Evolutionary conservation across 2,329 filamentous ascomycete genomes (phyloP), one percentile per base, ranked within the genome.

Genomic region (Metarhizium anisopliae): DNA sequence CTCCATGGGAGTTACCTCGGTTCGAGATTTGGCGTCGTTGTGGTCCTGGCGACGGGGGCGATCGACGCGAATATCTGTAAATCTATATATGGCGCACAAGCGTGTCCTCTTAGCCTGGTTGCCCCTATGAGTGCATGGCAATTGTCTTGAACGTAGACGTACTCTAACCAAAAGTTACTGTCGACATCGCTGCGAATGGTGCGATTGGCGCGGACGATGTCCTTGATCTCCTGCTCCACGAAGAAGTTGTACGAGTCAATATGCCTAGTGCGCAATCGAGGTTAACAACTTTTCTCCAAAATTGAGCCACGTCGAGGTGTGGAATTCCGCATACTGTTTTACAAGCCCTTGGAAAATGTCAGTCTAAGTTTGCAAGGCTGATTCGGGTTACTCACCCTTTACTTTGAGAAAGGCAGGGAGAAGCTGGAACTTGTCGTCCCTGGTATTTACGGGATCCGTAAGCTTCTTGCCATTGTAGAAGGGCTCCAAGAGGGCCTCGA

Each of bases 201-300:
- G 51, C 87, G 85, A 69, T 96, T 97, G 53, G 93, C 89, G 68
- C 90, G 86, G 62, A 99, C 87, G 63, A 99, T 99, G 65, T 96
- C 92, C 74, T 96, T 96, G 70, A 99, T 85, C 68, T 97, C 92
- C 56, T 95, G 88, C 64, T 99, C 90, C 62, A 96, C 88, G 65
- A 99, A 97, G 74, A 94, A 96, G 74, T 99, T 96, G 79, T 95
- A 99, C 29, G 94, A 97, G 75, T 99, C 95, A 67, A 96, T 93
- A 71, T 96, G 92, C 64, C 78, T 79, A 18, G 20, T 47, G 42
- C 11, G 36, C 14, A 36, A 58, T 63, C 64, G 62, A 50, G 35
- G 58, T 57, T 25, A 58, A 55, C 42, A 38, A 25, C 32, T 16
- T 40, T 40, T 56, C 25, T 47, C 13, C 18, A 36, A n/a, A 20